Conservation (phyloP, 306 rosid genomes). For the Sindora glabra region DNA sequence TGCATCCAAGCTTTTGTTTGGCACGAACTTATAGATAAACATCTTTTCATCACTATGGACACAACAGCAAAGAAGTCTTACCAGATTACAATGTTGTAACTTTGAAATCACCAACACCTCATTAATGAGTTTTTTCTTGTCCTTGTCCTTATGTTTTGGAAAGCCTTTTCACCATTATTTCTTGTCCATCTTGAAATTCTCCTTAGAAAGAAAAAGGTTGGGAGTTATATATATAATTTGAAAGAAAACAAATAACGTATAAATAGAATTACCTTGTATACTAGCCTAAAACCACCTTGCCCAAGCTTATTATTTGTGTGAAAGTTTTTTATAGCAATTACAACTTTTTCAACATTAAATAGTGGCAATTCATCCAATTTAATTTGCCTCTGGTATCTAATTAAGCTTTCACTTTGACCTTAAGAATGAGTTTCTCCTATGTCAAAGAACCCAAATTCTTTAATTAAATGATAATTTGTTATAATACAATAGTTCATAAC, state of each 20-base stretch:
- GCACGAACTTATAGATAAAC: constrained; percentile 30
- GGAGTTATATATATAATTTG: not conserved
- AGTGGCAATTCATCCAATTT: constrained; percentile 10
- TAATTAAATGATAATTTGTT: not conserved
- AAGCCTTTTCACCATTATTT: constrained; percentile 28
- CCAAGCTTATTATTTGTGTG: constrained; percentile 16
- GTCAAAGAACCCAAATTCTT: not conserved
- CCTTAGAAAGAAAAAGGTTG: not conserved
- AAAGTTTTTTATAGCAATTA: constrained; percentile 24
- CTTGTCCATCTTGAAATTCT: constrained; percentile 3
- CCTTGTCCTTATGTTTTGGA: constrained; percentile 26
- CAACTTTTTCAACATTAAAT: constrained; percentile 18
- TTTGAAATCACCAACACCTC: constrained; percentile 18
- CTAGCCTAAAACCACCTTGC: constrained; percentile 28
- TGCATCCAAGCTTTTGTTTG: constrained; percentile 24
- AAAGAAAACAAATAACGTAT: not conserved
- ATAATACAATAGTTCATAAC: no score
- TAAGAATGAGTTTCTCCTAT: no score
- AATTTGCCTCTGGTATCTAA: not conserved
- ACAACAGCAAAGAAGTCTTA: constrained; percentile 24
- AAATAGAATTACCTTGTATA: constrained; percentile 13
- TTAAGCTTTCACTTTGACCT: not conserved
- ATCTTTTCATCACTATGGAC: constrained; percentile 24
- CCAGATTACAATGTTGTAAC: constrained; percentile 31
- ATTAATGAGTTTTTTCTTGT: constrained; percentile 17